These are phyloP conservation scores for Starmerella geochares DNA, from an alignment of 805 yeast species.

Conservation along the genomic window DNA sequence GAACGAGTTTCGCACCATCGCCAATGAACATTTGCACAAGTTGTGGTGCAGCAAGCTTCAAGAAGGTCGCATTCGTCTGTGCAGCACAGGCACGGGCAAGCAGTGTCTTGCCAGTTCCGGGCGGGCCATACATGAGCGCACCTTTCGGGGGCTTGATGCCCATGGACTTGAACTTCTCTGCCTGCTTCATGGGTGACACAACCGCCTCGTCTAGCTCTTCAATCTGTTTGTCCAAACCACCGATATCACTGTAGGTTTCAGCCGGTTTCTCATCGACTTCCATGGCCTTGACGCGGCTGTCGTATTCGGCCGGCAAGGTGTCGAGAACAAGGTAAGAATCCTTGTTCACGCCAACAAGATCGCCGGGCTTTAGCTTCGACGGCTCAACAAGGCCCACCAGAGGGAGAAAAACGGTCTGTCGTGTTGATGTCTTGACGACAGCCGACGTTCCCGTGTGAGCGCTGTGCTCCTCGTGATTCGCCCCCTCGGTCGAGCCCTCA, in stretches of 20 bases:
- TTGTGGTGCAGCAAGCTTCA: slow-evolving; percentile 95
- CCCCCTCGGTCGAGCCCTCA: slow-evolving; percentile 71
- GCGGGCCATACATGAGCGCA: slow-evolving; percentile 97
- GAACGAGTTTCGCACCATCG: slow-evolving; percentile 94
- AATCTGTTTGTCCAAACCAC: slow-evolving; percentile 96
- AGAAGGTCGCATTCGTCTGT: slow-evolving; percentile 92
- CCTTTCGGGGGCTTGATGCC: slow-evolving; percentile 98
- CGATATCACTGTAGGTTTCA: slow-evolving; percentile 93
- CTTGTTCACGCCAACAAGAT: slow-evolving; percentile 93
- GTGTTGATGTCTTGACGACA: slow-evolving; percentile 90
- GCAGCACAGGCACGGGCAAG: slow-evolving; percentile 99
- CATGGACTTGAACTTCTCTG: slow-evolving; percentile 84
- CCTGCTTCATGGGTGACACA: slow-evolving; percentile 96
- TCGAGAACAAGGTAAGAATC: slow-evolving; percentile 90
- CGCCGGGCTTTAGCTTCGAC: slow-evolving; percentile 87
- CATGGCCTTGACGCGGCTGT: slow-evolving; percentile 96
- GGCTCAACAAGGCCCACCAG: slow-evolving; percentile 93
- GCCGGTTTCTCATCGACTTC: slow-evolving; percentile 98
- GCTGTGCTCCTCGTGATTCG: slow-evolving; percentile 86
- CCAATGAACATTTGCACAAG: slow-evolving; percentile 97
- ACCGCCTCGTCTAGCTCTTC: slow-evolving; percentile 98
- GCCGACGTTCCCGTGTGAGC: slow-evolving; percentile 93
- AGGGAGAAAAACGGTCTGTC: slow-evolving; percentile 95
- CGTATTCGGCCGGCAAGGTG: slow-evolving; percentile 93
- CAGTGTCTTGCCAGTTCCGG: slow-evolving; percentile 97